These are phyloP conservation scores for Rhizophora apiculata DNA, from an alignment of 345 rosid genomes.

Conservation along the genomic window DNA sequence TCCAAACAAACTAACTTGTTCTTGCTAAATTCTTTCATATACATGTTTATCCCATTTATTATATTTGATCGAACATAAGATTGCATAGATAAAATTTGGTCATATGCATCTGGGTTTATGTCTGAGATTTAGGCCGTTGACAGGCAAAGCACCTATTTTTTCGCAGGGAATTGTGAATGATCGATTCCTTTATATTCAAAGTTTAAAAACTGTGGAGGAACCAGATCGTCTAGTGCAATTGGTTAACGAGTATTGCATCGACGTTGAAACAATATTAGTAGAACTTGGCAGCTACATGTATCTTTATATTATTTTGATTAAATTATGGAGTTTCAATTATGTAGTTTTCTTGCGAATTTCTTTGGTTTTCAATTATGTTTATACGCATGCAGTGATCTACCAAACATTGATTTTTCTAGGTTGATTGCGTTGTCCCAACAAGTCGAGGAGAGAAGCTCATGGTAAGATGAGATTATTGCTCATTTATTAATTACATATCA, in stretches of 20 bases:
- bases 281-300: conserved; percentile 36
- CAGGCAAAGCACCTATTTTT: background rate
- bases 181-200: conserved; percentile 34
- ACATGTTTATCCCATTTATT: too few species aligned
- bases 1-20: too few species aligned
- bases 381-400: conserved; percentile 33
- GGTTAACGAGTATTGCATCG: conserved; percentile 36
- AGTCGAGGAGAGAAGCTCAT: conserved; percentile 36
- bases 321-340: conserved; percentile 5
- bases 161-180: conserved; percentile 41
- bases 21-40: too few species aligned
- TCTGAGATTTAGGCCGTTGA: background rate
- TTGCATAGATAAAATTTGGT: background rate
- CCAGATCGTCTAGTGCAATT: conserved; percentile 33
- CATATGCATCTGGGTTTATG: background rate
- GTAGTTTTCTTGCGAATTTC: background rate
- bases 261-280: conserved; percentile 34
- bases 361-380: conserved; percentile 13
- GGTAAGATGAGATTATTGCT: conserved; percentile 28
- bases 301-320: background rate
- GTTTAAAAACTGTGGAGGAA: conserved; percentile 33
- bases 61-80: background rate
- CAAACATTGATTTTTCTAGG: conserved; percentile 34
- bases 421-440: conserved; percentile 29
- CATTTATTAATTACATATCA: background rate